These are phyloP conservation scores for Microcyclosporella mali DNA, from an alignment of 2,329 filamentous ascomycete genomes.

Conservation along the genomic window DNA sequence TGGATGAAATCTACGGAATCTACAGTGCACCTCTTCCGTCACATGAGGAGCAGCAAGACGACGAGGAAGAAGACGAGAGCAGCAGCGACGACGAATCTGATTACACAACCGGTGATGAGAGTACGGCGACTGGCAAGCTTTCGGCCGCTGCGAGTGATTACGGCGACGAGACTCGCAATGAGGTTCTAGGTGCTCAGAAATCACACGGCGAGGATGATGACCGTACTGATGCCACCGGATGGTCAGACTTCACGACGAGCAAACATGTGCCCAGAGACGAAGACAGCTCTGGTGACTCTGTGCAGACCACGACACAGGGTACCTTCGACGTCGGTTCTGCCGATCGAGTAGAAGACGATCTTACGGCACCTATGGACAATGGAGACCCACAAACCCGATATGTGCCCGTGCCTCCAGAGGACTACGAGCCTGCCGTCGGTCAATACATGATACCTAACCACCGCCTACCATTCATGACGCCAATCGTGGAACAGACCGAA, in stretches of 20 bases:
- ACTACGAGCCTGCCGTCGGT: conserved; percentile 67
- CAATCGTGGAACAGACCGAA: conserved; percentile 93
- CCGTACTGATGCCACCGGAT: conserved; percentile 59
- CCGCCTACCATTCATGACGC: conserved; percentile 95
- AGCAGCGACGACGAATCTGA: conserved; percentile 62
- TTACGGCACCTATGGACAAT: conserved; percentile 42
- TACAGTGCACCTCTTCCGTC: conserved; percentile 78
- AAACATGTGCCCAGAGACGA: conserved; percentile 58
- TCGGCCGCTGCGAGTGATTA: conserved; percentile 59
- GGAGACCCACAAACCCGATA: conserved; percentile 56
- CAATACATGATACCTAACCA: conserved; percentile 84
- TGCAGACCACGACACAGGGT: conserved; percentile 31
- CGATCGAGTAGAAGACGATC: conserved; percentile 32
- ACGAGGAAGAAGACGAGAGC: conserved; percentile 62
- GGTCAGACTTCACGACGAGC: conserved; percentile 78
- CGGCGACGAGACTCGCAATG: conserved; percentile 54
- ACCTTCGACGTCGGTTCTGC: conserved; percentile 32
- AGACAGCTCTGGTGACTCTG: conserved; percentile 33
- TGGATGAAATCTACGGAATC: conserved; percentile 94
- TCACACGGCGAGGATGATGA: conserved; percentile 29
- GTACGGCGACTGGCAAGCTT: conserved; percentile 66
- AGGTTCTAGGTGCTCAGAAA: conserved; percentile 39
- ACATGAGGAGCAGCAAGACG: conserved; percentile 41
- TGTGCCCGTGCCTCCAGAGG: conserved; percentile 74
- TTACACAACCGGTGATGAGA: conserved; percentile 82